A percentile compares a stretch with the other conserved stretches of the same genome.
These are phyloP conservation scores for Raphidocelis subcapitata DNA, from an alignment of 139 green algal species.

Conservation along the genomic window DNA sequence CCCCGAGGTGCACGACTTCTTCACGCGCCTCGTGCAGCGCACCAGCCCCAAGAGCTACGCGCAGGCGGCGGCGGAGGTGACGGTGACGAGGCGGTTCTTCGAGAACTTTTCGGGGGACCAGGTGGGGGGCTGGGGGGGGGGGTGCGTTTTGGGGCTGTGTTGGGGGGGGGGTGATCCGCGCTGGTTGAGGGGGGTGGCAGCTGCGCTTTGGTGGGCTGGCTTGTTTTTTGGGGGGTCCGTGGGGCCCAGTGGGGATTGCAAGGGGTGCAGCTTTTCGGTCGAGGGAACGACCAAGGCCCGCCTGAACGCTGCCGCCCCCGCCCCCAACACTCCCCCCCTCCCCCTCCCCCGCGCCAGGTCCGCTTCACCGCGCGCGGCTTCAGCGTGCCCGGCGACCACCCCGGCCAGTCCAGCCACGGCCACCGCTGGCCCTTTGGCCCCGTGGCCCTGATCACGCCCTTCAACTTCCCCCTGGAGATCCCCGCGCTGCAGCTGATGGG, in stretches of 20 bases:
- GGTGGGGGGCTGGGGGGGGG: constrained; percentile 38
- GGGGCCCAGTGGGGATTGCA: no score
- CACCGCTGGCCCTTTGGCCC: constrained; percentile 89
- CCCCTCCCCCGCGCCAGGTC: constrained; percentile 53
- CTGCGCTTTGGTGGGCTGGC: no score
- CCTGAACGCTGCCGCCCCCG: no score
- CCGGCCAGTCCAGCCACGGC: constrained; percentile 81
- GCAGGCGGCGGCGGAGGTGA: constrained; percentile 86
- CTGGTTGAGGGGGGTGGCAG: no score
- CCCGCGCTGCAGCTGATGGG: constrained; percentile 97
- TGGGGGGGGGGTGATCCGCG: not conserved
- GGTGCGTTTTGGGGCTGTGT: not conserved
- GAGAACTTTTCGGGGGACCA: constrained; percentile 97
- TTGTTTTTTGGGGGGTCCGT: no score
- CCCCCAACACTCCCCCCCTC: not conserved
- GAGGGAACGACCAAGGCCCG: no score
- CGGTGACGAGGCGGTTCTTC: constrained; percentile 88
- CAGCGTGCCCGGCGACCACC: constrained; percentile 85
- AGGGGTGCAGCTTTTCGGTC: no score
- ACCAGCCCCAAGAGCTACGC: constrained; percentile 81
- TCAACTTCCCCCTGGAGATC: constrained; percentile 99
- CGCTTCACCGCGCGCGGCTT: constrained; percentile 90
- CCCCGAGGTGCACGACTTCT: constrained; percentile 76
- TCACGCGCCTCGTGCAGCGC: constrained; percentile 88
- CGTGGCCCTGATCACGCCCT: constrained; percentile 93